phyloP scores from a whole-genome alignment of 352 stramenopile species.

The Aphanomyces astaci region DNA sequence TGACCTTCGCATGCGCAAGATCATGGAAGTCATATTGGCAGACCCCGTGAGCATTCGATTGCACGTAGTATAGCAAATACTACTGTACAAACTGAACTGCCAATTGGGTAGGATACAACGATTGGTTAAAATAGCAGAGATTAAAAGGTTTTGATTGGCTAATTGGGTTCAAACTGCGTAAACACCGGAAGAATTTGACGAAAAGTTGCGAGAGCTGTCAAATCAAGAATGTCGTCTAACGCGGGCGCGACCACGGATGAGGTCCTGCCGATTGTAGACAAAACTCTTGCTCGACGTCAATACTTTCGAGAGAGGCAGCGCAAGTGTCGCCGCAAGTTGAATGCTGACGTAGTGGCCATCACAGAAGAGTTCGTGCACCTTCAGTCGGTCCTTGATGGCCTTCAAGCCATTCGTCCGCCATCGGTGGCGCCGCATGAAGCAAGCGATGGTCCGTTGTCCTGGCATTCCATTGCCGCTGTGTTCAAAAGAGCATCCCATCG shows the following conservation, averaged over 20 bases:
- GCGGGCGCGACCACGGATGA: background rate
- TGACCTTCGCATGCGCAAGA: constrained; percentile 15
- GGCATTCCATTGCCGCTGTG: background rate
- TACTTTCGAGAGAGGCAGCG: constrained; percentile 5
- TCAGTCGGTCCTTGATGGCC: background rate
- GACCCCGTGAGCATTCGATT: constrained; percentile 3
- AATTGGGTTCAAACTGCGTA: background rate
- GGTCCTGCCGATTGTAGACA: background rate
- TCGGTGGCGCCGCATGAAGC: background rate
- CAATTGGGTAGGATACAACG: no score
- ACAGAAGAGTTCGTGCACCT: background rate
- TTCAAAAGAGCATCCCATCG: background rate
- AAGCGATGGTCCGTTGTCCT: background rate
- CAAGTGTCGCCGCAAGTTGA: background rate
- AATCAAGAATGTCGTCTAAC: background rate
- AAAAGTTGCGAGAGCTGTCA: no score
- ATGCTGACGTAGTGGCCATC: background rate
- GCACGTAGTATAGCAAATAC: no score
- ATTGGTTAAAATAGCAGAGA: background rate
- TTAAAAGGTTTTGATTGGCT: background rate
- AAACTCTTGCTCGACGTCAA: background rate
- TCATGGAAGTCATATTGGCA: constrained; percentile 13
- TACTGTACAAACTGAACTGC: no score
- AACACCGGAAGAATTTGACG: no score
- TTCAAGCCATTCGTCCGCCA: background rate